Evolutionary conservation across 1,284 basidiomycete species (phyloP).

Genomic region (Melampsora americana): DNA sequence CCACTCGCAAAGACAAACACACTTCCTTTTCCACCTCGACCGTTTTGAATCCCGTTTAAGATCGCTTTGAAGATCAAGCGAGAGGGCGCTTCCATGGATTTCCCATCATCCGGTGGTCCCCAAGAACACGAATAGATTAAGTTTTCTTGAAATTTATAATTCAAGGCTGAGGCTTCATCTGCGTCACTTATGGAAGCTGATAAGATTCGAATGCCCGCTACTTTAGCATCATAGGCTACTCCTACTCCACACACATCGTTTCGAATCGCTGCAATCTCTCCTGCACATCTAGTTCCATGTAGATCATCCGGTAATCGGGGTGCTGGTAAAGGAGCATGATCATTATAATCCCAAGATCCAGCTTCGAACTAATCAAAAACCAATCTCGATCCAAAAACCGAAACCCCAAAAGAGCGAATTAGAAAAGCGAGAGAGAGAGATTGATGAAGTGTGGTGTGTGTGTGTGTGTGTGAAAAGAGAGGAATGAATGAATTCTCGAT

Average conservation of each 20-base stretch:
- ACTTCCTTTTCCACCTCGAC: constrained; percentile 82
- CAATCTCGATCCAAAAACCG: neutral
- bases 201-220: constrained; percentile 91
- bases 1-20: constrained; percentile 97
- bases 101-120: constrained; percentile 95
- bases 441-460: too few relatives aligned
- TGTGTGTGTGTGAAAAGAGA: too few relatives aligned
- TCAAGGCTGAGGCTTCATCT: constrained; percentile 95
- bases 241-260: constrained; percentile 94
- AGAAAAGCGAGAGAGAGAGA: too few relatives aligned
- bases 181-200: constrained; percentile 94
- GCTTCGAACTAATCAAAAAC: constrained; percentile 66
- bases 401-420: too few relatives aligned
- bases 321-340: constrained; percentile 79
- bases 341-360: constrained; percentile 95
- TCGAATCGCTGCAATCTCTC: constrained; percentile 94
- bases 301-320: constrained; percentile 87
- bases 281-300: constrained; percentile 96
- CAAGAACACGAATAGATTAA: constrained; percentile 95
- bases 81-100: constrained; percentile 89
- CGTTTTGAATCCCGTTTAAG: constrained; percentile 88
- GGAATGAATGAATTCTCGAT: too few relatives aligned
- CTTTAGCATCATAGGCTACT: constrained; percentile 83
- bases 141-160: constrained; percentile 86
- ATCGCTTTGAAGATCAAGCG: constrained; percentile 91